phyloP scores from a whole-genome alignment of 2,329 filamentous ascomycete species.

The Fusarium vanettenii region DNA sequence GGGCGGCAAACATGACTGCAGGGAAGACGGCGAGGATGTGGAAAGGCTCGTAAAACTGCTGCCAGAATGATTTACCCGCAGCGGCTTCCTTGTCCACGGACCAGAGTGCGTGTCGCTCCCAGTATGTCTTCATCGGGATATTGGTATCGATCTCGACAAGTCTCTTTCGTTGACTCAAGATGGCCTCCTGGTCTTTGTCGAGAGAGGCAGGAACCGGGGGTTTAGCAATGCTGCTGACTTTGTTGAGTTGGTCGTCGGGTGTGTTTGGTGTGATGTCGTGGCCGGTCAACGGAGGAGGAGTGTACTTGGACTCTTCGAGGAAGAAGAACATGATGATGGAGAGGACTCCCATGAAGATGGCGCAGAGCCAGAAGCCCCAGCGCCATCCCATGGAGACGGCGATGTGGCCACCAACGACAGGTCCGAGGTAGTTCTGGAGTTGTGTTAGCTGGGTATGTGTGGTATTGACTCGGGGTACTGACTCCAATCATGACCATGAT shows the following conservation, averaged over 20 bases:
- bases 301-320: conserved; percentile 44
- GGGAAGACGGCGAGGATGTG: conserved; percentile 8
- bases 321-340: conserved; percentile 47
- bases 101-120: conserved; percentile 17
- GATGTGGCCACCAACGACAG: conserved; percentile 23
- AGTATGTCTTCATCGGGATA: conserved; percentile 22
- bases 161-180: not conserved
- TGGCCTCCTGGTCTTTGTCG: not conserved
- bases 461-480: not conserved
- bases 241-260: not conserved
- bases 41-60: conserved; percentile 22
- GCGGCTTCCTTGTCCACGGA: conserved; percentile 10
- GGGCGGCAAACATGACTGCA: conserved; percentile 5
- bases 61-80: conserved; percentile 1
- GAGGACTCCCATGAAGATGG: conserved; percentile 32
- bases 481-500: conserved; percentile 31
- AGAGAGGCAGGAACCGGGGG: not conserved
- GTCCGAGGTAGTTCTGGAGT: conserved; percentile 30
- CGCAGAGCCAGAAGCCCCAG: conserved; percentile 54
- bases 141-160: not conserved
- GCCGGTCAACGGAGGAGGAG: not conserved
- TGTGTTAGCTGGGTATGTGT: rapidly evolving
- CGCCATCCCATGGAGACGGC: conserved; percentile 42
- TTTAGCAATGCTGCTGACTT: not conserved
- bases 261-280: not conserved